These are phyloP conservation scores for Solanum bulbocastanum DNA, from an alignment of 257 asterid genomes.

Conservation along the genomic window DNA sequence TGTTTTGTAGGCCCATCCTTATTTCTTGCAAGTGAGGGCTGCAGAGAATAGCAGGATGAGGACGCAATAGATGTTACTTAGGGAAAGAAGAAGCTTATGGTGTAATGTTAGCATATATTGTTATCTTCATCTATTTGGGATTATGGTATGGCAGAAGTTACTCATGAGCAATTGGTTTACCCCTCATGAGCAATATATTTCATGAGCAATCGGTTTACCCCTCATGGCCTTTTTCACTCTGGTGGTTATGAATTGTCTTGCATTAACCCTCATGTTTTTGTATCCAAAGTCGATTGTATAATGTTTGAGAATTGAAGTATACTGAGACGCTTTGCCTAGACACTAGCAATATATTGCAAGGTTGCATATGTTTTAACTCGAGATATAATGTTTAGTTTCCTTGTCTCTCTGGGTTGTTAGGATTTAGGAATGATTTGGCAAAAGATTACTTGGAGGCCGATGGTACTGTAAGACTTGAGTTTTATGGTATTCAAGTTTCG, in stretches of 20 bases:
- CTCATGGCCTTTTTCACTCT: not conserved
- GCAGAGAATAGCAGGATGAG: conserved; percentile 14
- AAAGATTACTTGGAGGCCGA: not conserved
- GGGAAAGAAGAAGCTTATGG: not conserved
- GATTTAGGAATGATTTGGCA: not conserved
- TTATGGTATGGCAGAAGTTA: not conserved
- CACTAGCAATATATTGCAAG: not conserved
- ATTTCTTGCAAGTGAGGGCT: conserved; percentile 14
- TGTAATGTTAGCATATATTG: not conserved
- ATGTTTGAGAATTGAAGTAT: not conserved
- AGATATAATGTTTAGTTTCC: not conserved
- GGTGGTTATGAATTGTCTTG: not conserved
- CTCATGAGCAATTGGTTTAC: no score
- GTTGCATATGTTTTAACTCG: not conserved
- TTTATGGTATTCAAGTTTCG: not conserved
- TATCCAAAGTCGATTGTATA: not conserved
- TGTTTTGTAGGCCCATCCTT: conserved; percentile 1
- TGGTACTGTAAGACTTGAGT: not conserved
- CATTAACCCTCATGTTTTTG: not conserved
- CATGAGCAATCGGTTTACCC: not conserved
- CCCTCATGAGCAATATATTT: not conserved
- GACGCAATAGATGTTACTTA: not conserved
- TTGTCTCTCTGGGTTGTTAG: not conserved
- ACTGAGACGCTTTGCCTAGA: not conserved
- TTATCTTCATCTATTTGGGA: not conserved